Base-by-base conservation (phyloP, 148 eudicot genomes). In the Fagopyrum esculentum region DNA sequence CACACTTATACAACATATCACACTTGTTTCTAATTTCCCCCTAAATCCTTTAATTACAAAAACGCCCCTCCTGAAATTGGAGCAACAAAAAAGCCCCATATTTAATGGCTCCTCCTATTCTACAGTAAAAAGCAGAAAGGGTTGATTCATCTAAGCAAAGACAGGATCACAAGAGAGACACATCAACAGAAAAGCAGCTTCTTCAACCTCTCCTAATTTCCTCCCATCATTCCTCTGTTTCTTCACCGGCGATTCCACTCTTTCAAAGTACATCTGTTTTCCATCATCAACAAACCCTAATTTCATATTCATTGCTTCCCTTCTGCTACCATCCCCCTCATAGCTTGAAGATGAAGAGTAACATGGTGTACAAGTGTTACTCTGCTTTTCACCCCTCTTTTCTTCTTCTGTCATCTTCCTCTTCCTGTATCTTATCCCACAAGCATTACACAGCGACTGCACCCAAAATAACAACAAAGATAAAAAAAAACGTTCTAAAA, bases 391-490 rank as follows among this genome's bases (percentile, higher is more conserved):
- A 49, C 6, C 9, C 77, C 26, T 47, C 45, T 50, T 71, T 71
- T 69, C 69, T 30, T 6, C 68, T 4, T 78, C 60, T 22, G 77
- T 73, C 19, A 74, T 74, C 61, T 80, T 83, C 73, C 82, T 89
- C 86, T 89, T 89, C 54, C 88, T 86, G 74, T 82, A 79, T 48
- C 83, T 83, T 19, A 89, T 89, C 78, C 93, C 93, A 77, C 93
- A 89, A 6, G 93, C 93, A 80, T 89, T 89, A 69, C 93, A 87
- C 30, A 89, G 79, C 12, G 91, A 84, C 93, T 89, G 88, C 2
- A 61, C 6, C 59, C 70, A 26, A 22, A 22, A 35, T 35, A 17
- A 61, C 5, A 61, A 57, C 7, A 6, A 1, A 19, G 6, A 6
- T 26, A 8, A 2, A 9, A 57, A 57, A 9, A 57, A 57, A 26